These are phyloP conservation scores for Fusarium brachygibbosum DNA, from an alignment of 2,329 filamentous ascomycete genomes.

Conservation along the genomic window DNA sequence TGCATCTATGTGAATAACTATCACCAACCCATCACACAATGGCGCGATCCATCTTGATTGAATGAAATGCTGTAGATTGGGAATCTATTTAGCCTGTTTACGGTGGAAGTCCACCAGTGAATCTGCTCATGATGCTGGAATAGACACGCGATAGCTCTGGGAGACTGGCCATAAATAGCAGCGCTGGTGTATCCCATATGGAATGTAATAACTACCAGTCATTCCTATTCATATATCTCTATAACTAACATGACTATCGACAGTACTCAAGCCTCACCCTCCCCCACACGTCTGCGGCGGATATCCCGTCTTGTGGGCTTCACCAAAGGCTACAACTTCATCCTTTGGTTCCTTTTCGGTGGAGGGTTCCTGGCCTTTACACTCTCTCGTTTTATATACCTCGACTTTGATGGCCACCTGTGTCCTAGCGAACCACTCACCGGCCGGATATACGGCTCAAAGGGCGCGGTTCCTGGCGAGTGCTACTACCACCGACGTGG, in stretches of 20 bases:
- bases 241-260: constrained; percentile 7
- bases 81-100: constrained; percentile 9
- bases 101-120: not conserved
- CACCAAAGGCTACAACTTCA: constrained; percentile 68
- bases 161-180: constrained; percentile 19
- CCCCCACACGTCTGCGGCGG: not conserved
- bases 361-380: constrained; percentile 52
- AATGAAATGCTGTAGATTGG: constrained; percentile 9
- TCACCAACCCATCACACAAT: constrained; percentile 28
- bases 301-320: constrained; percentile 67
- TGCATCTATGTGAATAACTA: constrained; percentile 4
- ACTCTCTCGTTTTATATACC: constrained; percentile 43
- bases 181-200: not conserved
- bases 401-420: constrained; percentile 51
- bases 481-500: constrained; percentile 56
- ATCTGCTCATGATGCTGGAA: not conserved
- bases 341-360: constrained; percentile 64
- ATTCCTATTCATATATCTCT: not conserved
- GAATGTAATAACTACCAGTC: not conserved
- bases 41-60: constrained; percentile 18
- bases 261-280: not conserved
- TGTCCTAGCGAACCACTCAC: constrained; percentile 43
- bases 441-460: constrained; percentile 7
- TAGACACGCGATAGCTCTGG: not conserved
- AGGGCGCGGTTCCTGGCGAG: constrained; percentile 53